Percentiles rank a stretch among this genome's conserved stretches.
These are phyloP conservation scores for Mucor mucedo DNA, from an alignment of 371 early-diverging fungal genomes.

Conservation along the genomic window DNA sequence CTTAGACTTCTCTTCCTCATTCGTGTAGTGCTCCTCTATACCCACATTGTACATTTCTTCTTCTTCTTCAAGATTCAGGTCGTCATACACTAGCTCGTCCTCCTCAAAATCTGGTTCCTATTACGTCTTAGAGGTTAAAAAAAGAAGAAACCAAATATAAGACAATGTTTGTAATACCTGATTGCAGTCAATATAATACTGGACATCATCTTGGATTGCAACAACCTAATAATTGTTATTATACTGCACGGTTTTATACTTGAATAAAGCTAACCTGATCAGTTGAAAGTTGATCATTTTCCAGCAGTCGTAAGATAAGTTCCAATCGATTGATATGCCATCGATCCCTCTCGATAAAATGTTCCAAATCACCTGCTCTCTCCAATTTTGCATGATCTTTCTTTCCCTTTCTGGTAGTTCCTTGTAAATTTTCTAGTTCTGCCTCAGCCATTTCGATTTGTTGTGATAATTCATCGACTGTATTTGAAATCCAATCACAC, in stretches of 20 bases:
- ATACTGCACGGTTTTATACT: background rate
- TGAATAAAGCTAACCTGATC: constrained; percentile 52
- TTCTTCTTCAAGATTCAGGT: constrained; percentile 89
- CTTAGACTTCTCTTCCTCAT: constrained; percentile 22
- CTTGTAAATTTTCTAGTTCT: constrained; percentile 83
- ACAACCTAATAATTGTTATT: constrained; percentile 16
- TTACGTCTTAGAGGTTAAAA: background rate
- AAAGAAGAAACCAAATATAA: background rate
- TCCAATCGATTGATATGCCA: constrained; percentile 90
- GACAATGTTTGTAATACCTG: constrained; percentile 34
- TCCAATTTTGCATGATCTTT: constrained; percentile 83
- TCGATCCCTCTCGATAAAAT: constrained; percentile 86
- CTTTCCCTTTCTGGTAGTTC: constrained; percentile 76
- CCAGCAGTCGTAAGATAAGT: constrained; percentile 86
- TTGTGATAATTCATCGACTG: constrained; percentile 80
- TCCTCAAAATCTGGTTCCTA: constrained; percentile 89
- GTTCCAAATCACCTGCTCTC: constrained; percentile 70
- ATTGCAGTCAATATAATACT: constrained; percentile 90
- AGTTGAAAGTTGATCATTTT: constrained; percentile 85
- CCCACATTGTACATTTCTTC: constrained; percentile 77
- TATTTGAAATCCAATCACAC: constrained; percentile 83
- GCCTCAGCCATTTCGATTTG: constrained; percentile 93
- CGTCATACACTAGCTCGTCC: constrained; percentile 94
- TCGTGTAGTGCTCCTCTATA: constrained; percentile 49
- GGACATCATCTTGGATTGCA: constrained; percentile 71